Evolutionary conservation across 2,329 filamentous ascomycete species (phyloP).

Genomic region (Drechslerella coelobrocha): DNA sequence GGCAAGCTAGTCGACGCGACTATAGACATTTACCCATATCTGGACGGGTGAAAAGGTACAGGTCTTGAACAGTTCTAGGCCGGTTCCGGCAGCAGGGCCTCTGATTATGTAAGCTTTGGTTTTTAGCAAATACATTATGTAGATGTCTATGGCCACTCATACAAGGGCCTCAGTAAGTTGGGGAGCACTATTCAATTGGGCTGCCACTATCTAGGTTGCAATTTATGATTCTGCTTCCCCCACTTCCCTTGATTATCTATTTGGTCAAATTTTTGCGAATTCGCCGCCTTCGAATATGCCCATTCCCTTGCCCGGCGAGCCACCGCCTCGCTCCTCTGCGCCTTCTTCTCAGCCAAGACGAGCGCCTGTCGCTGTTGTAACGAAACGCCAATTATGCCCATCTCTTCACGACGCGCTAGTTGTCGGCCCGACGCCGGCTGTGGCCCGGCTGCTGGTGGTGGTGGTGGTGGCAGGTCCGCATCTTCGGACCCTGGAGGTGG

Average conservation of each 20-base stretch:
- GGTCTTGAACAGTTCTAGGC: too few species aligned
- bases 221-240: slow-evolving; percentile 38
- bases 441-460: background rate
- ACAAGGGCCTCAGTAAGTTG: too few species aligned
- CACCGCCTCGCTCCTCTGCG: slow-evolving; percentile 32
- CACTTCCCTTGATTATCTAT: slow-evolving; percentile 9
- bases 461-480: slow-evolving; percentile 1
- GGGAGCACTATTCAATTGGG: too few species aligned
- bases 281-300: slow-evolving; percentile 23
- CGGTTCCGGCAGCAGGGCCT: too few species aligned
- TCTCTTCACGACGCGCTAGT: slow-evolving; percentile 28
- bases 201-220: slow-evolving; percentile 34
- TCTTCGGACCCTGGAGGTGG: slow-evolving; percentile 5
- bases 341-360: slow-evolving; percentile 38
- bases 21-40: too few species aligned
- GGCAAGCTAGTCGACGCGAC: too few species aligned
- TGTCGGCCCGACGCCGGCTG: slow-evolving; percentile 7
- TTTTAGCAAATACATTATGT: too few species aligned
- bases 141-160: too few species aligned
- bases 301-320: slow-evolving; percentile 36
- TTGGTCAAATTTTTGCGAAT: slow-evolving; percentile 36
- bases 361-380: slow-evolving; percentile 31
- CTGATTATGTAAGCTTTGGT: too few species aligned
- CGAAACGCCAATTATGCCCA: slow-evolving; percentile 25
- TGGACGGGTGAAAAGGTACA: too few species aligned